Base-by-base conservation (phyloP, 2,329 filamentous ascomycete species). In the Didymella sp. region DNA sequence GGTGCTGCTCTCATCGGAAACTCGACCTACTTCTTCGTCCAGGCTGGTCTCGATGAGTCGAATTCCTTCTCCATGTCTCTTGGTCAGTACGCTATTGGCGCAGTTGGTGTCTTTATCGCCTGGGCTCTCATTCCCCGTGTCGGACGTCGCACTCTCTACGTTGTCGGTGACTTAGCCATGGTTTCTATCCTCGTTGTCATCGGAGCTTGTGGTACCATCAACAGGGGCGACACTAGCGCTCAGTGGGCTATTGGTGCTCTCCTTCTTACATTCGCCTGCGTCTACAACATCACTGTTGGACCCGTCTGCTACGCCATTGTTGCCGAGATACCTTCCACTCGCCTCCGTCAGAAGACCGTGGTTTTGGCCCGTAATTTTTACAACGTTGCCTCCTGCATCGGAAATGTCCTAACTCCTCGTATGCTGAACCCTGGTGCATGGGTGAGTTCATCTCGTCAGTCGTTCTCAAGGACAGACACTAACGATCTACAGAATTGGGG, bases 271-370 rank as follows among this genome's bases (percentile, higher is more conserved):
- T 75, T 73, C 44, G 72, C 92, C 0, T 79, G 94, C 40, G 86
- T 89, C 70, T 97, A 96, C 77, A 91, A 96, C 74, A 81, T 92
- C 49, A 90, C 90, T 0, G 91, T 96, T 40, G 92, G 92, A 22
- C 95, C 92, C 0, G 91, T 96, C 9, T 92, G 90, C 76, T 96
- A 96, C 78, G 94, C 91, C 0, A 85, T 96, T 12, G 92, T 96
- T 6, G 86, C 90, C 1, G 92, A 96, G 74, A 78, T 96, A 30
- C 92, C 91, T 0, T 92, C 91, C 0, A 87, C 90, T 11, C 86
- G 92, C 12, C 83, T 97, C 37, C 90, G 94, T 72, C 92, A 95
- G 78, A 96, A 96, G 81, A 96, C 92, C 0, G 89, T 96, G 41
- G 92, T 95, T 2, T 82, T 96, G 3, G 92, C 90, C 1, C 87